Evolutionary conservation across 2,329 filamentous ascomycete species (phyloP), one percentile per base, ranked within the genome.

Genomic region (Fusarium piperis): DNA sequence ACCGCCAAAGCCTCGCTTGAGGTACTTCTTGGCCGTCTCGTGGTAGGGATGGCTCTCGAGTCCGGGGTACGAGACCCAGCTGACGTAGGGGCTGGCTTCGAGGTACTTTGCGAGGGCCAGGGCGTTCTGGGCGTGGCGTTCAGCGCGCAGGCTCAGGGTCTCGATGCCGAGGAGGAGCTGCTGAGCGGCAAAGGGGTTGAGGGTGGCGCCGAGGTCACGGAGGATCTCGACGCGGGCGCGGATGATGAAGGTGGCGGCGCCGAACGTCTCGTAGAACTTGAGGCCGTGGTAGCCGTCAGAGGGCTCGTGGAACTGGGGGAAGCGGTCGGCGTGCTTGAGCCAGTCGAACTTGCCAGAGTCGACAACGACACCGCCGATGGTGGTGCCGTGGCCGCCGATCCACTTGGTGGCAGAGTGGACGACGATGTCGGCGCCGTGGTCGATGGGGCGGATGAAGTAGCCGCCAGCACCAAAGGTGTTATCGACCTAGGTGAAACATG

Each of bases 391-490:
- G 44, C 95, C 95, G 64, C 95, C 95, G 70, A 98, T 98, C 95
- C 95, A 98, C 83, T 98, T 98, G 65, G 95, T 97, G 12, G 94
- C 94, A 39, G 93, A 96, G 87, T 98, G 94, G 26, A 97, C 93
- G 59, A 98, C 92, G 67, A 98, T 97, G 79, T 98, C 95, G 71
- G 93, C 95, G 62, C 95, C 95, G 81, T 97, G 93, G 26, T 95
- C 91, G 76, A 98, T 95, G 41, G 95, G 95, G 8, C 92, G 90
- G 74, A 92, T 86, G 81, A 94, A 97, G 87, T 93, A 98, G 57
- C 95, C 95, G 65, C 95, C 95, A 13, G 95, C 95, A 52, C 95
- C 95, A 77, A 98, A 98, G 10, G 95, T 98, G 86, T 98, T 98
- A 84, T 98, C 95, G 55, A 95, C 92, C 88, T 38, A 15, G 32